Evolutionary conservation across 1,284 basidiomycete genomes (phyloP).

Genomic region (Cystobasidium sp.): DNA sequence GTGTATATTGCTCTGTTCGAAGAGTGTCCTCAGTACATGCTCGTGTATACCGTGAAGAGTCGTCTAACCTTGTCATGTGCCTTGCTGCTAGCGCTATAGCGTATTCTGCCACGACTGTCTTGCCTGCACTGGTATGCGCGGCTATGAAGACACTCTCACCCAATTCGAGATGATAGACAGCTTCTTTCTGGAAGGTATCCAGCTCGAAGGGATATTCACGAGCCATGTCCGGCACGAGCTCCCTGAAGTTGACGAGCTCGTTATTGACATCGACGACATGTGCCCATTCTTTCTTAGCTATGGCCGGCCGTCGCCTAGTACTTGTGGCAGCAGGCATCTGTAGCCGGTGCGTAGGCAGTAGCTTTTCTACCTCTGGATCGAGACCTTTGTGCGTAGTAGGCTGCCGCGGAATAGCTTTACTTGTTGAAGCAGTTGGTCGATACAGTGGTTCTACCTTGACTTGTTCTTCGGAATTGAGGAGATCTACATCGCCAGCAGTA

Average conservation of each 20-base stretch:
- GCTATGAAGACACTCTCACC: slow-evolving; percentile 98
- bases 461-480: slow-evolving; percentile 54
- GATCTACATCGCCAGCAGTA: slow-evolving; percentile 57
- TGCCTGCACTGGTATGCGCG: slow-evolving; percentile 98
- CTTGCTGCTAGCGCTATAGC: slow-evolving; percentile 94
- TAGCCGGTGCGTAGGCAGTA: slow-evolving; percentile 32
- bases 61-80: slow-evolving; percentile 89
- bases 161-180: slow-evolving; percentile 95
- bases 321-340: slow-evolving; percentile 13
- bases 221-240: slow-evolving; percentile 88
- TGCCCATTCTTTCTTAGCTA: slow-evolving; percentile 89
- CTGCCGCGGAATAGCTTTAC: neutral
- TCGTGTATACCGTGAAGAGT: neutral
- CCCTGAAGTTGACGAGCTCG: slow-evolving; percentile 82
- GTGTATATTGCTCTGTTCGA: slow-evolving; percentile 90
- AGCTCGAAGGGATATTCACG: slow-evolving; percentile 75
- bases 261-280: slow-evolving; percentile 94
- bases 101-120: slow-evolving; percentile 99
- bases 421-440: slow-evolving; percentile 38
- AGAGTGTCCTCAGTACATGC: neutral
- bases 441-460: slow-evolving; percentile 51
- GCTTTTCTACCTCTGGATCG: slow-evolving; percentile 42
- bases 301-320: slow-evolving; percentile 51
- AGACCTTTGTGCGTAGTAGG: slow-evolving; percentile 12
- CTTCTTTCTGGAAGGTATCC: slow-evolving; percentile 95